Evolutionary conservation across 805 yeast genomes (phyloP), one percentile per base, ranked within the genome.

Genomic region (Teunomyces lycoperdinae): DNA sequence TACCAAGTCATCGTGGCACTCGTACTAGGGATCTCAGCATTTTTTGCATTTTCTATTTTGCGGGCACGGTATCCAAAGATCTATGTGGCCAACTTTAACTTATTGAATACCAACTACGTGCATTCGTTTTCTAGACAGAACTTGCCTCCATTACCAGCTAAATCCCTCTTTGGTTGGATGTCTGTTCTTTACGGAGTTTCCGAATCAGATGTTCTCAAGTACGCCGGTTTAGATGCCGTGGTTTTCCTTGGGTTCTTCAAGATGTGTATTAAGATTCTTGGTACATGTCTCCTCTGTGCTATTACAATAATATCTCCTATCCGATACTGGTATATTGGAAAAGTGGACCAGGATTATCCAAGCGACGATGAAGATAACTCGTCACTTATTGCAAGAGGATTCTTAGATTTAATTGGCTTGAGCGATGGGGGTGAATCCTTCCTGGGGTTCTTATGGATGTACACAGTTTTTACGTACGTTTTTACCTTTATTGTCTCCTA

Each of bases 191-290:
- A 79, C 60, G 65, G 66, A 9, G 82, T 91, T 14, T 73, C 77
- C 24, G 98, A 92, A 56, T 74, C 79, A 11, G 90, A 89, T 49
- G 79, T 94, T 2, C 74, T 92, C 44, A 92, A 89, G 51, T 85
- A 84, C 58, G 96, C 97, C 2, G 99, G 99, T 0, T 68, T 92
- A 39, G 99, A 92, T 68, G 97, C 97, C 0, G 90, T 80, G 67
- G 98, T 94, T 42, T 92, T 88, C 60, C 68, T 92, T 29, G 90
- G 90, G 3, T 91, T 92, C 63, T 94, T 94, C 77, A 85, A 87
- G 51, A 88, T 90, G 87, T 80, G 94, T 51, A 87, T 91, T 43
- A 81, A 81, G 61, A 70, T 88, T 7, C 66, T 92, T 20, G 66
- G 80, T 2, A 67, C 79, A 1, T 84, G 90, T 59, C 77, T 88